phyloP scores from a whole-genome alignment of 2,329 filamentous ascomycete genomes.

The Arthrobotrys pseudoclavata region DNA sequence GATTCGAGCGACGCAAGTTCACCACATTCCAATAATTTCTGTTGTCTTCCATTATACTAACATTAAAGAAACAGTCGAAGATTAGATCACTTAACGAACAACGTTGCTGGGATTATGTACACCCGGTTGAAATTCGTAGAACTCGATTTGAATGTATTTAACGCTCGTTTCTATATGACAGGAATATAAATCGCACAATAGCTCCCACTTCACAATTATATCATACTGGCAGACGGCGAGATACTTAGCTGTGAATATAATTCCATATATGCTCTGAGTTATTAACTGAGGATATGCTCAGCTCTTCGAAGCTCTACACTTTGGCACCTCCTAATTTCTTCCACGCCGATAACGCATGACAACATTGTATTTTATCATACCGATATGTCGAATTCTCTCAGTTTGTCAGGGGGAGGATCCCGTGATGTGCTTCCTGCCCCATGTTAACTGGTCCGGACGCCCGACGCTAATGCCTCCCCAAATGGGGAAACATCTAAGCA shows the following conservation, averaged over 20 bases:
- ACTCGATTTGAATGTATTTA: too few relatives aligned
- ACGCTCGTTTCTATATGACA: too few relatives aligned
- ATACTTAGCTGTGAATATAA: background rate
- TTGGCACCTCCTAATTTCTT: background rate
- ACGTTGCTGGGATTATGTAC: background rate
- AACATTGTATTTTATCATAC: background rate
- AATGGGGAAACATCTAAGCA: background rate
- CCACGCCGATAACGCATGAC: slow-evolving; percentile 22
- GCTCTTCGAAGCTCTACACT: background rate
- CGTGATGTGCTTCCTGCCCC: background rate
- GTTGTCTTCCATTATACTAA: background rate
- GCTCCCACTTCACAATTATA: too few relatives aligned
- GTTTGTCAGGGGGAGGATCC: background rate
- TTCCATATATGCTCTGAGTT: background rate
- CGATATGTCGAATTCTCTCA: background rate
- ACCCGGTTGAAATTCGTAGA: too few relatives aligned
- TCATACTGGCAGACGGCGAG: too few relatives aligned
- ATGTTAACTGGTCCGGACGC: slow-evolving; percentile 3
- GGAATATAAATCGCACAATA: too few relatives aligned
- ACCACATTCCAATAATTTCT: background rate
- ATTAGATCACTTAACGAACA: background rate
- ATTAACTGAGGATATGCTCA: background rate
- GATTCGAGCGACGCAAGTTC: slow-evolving; percentile 6
- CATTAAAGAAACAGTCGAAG: background rate
- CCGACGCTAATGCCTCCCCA: background rate